A percentile compares a stretch with the other conserved stretches of the same genome.
Conservation (phyloP, 805 yeast species). For the Candida pseudoglaebosa region DNA sequence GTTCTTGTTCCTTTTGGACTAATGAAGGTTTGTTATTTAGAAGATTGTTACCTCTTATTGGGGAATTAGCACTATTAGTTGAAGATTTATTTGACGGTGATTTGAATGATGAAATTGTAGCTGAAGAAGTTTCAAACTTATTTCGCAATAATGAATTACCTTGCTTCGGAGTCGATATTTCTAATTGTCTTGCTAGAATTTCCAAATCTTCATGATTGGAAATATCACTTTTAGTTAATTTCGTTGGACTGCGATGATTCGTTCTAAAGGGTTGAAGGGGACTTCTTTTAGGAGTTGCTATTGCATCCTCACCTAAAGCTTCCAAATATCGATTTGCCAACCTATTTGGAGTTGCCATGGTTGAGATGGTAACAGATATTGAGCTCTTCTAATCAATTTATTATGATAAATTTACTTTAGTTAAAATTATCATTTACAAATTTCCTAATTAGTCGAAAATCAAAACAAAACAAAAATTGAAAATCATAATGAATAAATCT, state of each 20-base stretch:
- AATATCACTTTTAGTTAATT: constrained; percentile 16
- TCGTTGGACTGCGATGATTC: constrained; percentile 7
- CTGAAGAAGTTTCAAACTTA: constrained; percentile 38
- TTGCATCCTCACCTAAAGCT: constrained; percentile 22
- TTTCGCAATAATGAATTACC: constrained; percentile 27
- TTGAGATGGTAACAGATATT: background rate
- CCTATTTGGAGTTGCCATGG: constrained; percentile 22
- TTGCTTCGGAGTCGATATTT: constrained; percentile 22
- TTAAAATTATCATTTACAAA: background rate
- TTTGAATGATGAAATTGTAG: constrained; percentile 40
- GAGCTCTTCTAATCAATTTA: background rate
- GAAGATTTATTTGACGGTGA: constrained; percentile 21
- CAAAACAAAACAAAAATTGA: background rate
- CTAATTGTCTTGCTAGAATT: constrained; percentile 34
- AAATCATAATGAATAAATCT: no score
- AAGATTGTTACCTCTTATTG: constrained; percentile 2
- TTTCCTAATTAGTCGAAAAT: constrained; percentile 1
- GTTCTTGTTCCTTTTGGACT: constrained; percentile 12
- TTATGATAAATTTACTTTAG: no score
- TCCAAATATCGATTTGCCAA: constrained; percentile 35
- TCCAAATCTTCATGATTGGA: constrained; percentile 29
- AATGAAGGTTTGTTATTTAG: background rate
- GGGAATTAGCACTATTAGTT: constrained; percentile 13
- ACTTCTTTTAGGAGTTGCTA: constrained; percentile 17
- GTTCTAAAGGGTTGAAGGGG: constrained; percentile 30